phyloP scores from a whole-genome alignment of 371 early-diverging fungal species.

The Mortierella sp. region DNA sequence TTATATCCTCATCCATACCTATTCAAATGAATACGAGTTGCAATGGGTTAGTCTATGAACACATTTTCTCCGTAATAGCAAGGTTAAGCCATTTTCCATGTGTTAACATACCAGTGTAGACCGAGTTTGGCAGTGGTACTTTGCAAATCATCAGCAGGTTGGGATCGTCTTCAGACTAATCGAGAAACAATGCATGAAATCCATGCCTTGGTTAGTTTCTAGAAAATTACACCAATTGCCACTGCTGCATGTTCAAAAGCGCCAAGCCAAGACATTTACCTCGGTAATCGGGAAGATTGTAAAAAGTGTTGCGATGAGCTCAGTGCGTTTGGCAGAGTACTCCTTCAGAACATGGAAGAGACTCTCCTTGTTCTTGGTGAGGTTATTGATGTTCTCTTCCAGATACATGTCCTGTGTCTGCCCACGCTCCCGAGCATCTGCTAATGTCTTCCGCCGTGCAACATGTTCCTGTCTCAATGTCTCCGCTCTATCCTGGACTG shows the following conservation, averaged over 20 bases:
- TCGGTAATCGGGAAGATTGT: conserved; percentile 77
- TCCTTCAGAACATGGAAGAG: conserved; percentile 61
- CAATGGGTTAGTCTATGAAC: neutral
- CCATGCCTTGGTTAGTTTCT: neutral
- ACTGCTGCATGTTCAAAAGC: neutral
- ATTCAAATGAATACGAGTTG: neutral
- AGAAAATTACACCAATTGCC: neutral
- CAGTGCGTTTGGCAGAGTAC: conserved; percentile 64
- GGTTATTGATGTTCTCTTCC: conserved; percentile 60
- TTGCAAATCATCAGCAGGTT: conserved; percentile 75
- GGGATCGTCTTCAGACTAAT: conserved; percentile 65
- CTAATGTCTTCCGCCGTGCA: conserved; percentile 38
- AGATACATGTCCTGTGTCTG: conserved; percentile 59
- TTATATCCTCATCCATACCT: conserved; percentile 77
- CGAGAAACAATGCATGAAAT: neutral
- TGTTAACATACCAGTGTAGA: conserved; percentile 58
- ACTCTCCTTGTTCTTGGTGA: conserved; percentile 66
- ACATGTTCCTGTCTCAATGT: conserved; percentile 41
- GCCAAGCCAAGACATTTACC: conserved; percentile 8
- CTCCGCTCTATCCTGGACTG: conserved; percentile 51
- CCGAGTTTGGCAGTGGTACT: conserved; percentile 76
- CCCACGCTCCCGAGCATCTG: conserved; percentile 55
- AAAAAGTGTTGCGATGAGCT: conserved; percentile 72
- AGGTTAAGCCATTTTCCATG: neutral
- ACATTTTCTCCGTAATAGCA: neutral